Evolutionary conservation across 2,329 filamentous ascomycete genomes (phyloP).

Genomic region (Colletotrichum gigasporum): DNA sequence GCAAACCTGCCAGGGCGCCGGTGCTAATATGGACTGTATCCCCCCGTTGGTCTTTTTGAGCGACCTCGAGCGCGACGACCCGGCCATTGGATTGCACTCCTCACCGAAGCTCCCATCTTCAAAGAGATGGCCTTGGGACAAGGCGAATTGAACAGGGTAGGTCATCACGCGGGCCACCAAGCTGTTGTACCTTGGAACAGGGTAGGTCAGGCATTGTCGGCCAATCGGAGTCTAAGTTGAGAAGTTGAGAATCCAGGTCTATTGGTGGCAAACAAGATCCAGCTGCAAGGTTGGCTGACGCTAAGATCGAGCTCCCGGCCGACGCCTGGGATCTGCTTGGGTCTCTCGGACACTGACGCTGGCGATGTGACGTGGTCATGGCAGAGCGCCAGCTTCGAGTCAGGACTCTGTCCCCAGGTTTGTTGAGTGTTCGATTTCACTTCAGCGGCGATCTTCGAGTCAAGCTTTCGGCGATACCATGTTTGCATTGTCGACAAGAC

Average conservation of each 20-base stretch:
- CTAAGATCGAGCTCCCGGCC: slow-evolving; percentile 15
- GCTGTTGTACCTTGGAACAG: too few species aligned
- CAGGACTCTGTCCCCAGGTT: not conserved
- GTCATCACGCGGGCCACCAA: too few species aligned
- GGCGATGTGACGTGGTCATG: slow-evolving; percentile 22
- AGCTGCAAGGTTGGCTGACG: slow-evolving; percentile 15
- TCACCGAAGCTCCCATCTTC: not conserved
- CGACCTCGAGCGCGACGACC: too few species aligned
- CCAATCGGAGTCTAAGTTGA: not conserved
- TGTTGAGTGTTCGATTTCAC: not conserved
- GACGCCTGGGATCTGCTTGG: slow-evolving; percentile 25
- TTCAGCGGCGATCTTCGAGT: not conserved
- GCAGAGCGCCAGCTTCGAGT: not conserved
- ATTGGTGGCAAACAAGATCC: not conserved
- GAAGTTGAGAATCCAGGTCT: not conserved
- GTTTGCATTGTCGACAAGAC: not conserved
- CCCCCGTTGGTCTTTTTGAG: not conserved
- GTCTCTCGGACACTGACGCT: slow-evolving; percentile 17
- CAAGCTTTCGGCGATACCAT: not conserved
- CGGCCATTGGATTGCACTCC: not conserved
- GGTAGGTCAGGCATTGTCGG: too few species aligned
- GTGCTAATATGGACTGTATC: slow-evolving; percentile 11
- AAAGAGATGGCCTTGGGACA: not conserved
- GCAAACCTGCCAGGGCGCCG: not conserved
- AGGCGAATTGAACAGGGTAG: not conserved